Evolutionary conservation across 2,329 filamentous ascomycete genomes (phyloP).

Genomic region (Hypoxylon sp.): DNA sequence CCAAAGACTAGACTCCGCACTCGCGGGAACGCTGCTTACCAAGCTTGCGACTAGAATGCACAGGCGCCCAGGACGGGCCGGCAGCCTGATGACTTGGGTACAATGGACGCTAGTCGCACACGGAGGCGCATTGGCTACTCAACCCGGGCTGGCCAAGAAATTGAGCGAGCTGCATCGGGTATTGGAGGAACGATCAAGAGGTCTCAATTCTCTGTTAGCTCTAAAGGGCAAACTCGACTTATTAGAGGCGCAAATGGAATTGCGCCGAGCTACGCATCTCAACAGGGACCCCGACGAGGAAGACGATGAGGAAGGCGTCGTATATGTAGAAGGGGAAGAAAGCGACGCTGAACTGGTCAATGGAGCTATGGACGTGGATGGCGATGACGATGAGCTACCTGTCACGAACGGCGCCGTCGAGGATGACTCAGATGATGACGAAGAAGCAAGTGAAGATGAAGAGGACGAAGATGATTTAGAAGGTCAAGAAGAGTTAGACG

Average conservation of each 20-base stretch:
- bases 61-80: constrained; percentile 88
- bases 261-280: constrained; percentile 79
- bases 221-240: constrained; percentile 97
- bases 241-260: constrained; percentile 88
- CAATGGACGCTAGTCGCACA: constrained; percentile 95
- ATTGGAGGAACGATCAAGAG: constrained; percentile 86
- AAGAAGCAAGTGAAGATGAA: constrained; percentile 58
- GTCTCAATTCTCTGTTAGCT: constrained; percentile 84
- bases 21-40: constrained; percentile 83
- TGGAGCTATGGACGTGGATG: constrained; percentile 63
- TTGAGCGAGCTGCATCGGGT: constrained; percentile 87
- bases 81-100: constrained; percentile 93
- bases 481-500: constrained; percentile 66
- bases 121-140: constrained; percentile 89
- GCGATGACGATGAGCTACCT: constrained; percentile 71
- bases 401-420: constrained; percentile 68
- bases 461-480: constrained; percentile 65
- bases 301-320: constrained; percentile 76
- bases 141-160: constrained; percentile 85
- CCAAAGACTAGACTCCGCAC: constrained; percentile 86
- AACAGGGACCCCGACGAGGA: constrained; percentile 68
- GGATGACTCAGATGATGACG: constrained; percentile 74
- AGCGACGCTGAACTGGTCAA: constrained; percentile 65
- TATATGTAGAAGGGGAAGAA: constrained; percentile 89
- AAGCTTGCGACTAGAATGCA: constrained; percentile 91